Percentiles rank a stretch among this genome's conserved stretches.
Conservation (phyloP, 2,329 filamentous ascomycete genomes). For the Epichloe typhina region DNA sequence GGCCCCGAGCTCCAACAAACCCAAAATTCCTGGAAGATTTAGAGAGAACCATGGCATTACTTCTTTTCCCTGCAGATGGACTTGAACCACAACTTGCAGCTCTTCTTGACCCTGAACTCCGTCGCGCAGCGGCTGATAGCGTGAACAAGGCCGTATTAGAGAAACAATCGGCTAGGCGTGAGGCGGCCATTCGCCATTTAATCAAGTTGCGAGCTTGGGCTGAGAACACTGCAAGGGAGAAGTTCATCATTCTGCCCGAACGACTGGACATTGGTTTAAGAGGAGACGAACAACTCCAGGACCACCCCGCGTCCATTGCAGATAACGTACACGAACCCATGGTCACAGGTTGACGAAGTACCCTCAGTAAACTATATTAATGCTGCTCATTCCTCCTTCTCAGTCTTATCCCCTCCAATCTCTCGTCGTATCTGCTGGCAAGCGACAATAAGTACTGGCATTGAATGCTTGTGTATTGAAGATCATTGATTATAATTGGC, state of each 20-base stretch:
- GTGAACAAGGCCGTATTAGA: slow-evolving; percentile 84
- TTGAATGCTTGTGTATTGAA: not conserved
- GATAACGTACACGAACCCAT: slow-evolving; percentile 37
- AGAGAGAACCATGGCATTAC: slow-evolving; percentile 82
- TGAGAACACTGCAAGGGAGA: slow-evolving; percentile 45
- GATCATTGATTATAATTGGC: not conserved
- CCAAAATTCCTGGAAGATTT: slow-evolving; percentile 72
- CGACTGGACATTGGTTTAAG: slow-evolving; percentile 24
- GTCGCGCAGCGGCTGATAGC: slow-evolving; percentile 68
- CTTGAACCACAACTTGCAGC: slow-evolving; percentile 63
- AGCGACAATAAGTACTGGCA: not conserved
- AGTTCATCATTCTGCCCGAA: slow-evolving; percentile 18
- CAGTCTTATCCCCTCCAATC: not conserved
- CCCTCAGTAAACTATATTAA: not conserved
- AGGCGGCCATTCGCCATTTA: slow-evolving; percentile 71
- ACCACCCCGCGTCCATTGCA: slow-evolving; percentile 10
- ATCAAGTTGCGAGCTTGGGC: slow-evolving; percentile 78
- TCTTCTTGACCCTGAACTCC: slow-evolving; percentile 65
- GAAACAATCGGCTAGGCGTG: slow-evolving; percentile 56
- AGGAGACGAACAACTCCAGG: slow-evolving; percentile 21
- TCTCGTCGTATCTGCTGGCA: not conserved
- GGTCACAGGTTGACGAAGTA: slow-evolving; percentile 32
- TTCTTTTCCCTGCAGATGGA: slow-evolving; percentile 76
- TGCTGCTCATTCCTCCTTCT: not conserved
- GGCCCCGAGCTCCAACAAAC: slow-evolving; percentile 73